Conservation (phyloP, 305 asterid genomes). For the Fraxinus baroniana region DNA sequence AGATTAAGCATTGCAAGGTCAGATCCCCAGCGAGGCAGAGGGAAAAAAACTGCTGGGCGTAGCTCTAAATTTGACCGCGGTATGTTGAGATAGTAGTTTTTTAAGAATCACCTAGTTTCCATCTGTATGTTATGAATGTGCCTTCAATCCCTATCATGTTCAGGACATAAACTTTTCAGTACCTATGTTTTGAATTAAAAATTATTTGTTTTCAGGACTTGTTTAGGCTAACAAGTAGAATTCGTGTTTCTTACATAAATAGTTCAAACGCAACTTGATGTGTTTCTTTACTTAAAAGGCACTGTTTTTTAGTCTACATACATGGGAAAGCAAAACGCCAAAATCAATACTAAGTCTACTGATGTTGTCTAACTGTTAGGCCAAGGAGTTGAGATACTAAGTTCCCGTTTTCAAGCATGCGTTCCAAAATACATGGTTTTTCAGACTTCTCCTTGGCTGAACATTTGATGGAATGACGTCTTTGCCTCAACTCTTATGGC, state of each 20-base stretch:
- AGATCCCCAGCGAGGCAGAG: constrained; percentile 67
- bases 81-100: constrained; percentile 26
- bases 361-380: neutral
- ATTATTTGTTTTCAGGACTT: neutral
- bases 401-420: neutral
- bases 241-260: neutral
- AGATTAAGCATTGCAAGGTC: constrained; percentile 69
- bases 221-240: neutral
- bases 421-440: neutral
- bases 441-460: neutral
- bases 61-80: constrained; percentile 38
- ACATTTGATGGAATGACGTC: neutral
- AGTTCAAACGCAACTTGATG: neutral
- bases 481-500: neutral
- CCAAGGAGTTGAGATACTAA: neutral
- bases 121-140: constrained; percentile 11
- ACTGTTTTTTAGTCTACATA: neutral
- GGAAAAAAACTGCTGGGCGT: constrained; percentile 42
- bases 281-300: neutral
- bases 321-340: neutral
- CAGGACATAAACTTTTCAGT: neutral
- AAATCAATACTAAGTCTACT: neutral
- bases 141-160: neutral
- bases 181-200: neutral
- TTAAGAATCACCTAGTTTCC: neutral